Percentiles rank a stretch among this genome's conserved stretches.
These are phyloP conservation scores for Crithidia acanthocephali DNA, from an alignment of 208 protist genomes.

Conservation along the genomic window DNA sequence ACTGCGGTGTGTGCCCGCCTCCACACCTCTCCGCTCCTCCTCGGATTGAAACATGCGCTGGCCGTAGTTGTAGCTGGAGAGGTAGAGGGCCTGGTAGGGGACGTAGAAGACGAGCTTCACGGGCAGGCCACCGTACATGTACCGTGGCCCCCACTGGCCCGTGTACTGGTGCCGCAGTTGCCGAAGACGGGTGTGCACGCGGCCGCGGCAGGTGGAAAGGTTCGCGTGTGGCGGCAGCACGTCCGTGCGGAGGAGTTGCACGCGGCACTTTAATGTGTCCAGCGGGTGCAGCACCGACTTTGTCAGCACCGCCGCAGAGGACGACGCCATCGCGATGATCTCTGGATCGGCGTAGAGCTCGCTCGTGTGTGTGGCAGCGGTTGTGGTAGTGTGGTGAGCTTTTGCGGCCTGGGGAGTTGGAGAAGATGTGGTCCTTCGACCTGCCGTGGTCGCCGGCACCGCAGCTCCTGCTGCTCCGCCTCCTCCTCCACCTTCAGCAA, in stretches of 20 bases:
- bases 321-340: slow-evolving; percentile 49
- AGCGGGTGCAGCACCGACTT: slow-evolving; percentile 84
- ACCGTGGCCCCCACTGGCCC: slow-evolving; percentile 58
- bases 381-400: not conserved
- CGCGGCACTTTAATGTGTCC: slow-evolving; percentile 84
- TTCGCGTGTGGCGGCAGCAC: slow-evolving; percentile 8
- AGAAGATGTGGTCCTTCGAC: too few species aligned
- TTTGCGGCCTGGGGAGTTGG: too few species aligned
- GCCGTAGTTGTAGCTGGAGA: slow-evolving; percentile 60
- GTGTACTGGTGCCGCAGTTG: slow-evolving; percentile 49
- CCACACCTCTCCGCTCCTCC: not conserved
- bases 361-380: not conserved
- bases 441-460: not conserved
- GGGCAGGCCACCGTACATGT: slow-evolving; percentile 79
- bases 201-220: not conserved
- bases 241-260: slow-evolving; percentile 53
- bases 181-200: slow-evolving; percentile 12
- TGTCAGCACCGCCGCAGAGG: slow-evolving; percentile 52
- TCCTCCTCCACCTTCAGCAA: not conserved
- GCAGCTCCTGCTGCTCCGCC: not conserved
- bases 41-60: slow-evolving; percentile 26
- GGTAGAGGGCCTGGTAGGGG: slow-evolving; percentile 80
- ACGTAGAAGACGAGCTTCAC: slow-evolving; percentile 77
- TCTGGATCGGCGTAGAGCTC: slow-evolving; percentile 17
- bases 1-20: not conserved